Evolutionary conservation across 1,284 basidiomycete species (phyloP).

Genomic region (Pseudomicrostroma phylloplanum): DNA sequence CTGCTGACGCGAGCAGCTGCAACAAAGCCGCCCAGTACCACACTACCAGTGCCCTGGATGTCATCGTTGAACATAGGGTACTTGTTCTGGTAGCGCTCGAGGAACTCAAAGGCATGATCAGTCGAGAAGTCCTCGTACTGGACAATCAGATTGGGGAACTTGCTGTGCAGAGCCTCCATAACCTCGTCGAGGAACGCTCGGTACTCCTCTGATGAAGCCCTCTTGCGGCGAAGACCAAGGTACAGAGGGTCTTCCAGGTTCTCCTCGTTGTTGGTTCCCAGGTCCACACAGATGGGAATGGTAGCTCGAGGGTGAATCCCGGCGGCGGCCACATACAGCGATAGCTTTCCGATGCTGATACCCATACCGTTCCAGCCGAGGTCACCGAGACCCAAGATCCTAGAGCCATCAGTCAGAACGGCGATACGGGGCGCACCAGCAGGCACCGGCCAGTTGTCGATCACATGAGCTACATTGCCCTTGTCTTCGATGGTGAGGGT

Average conservation of each 20-base stretch:
- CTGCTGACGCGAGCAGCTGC: slow-evolving; percentile 76
- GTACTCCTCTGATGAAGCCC: slow-evolving; percentile 49
- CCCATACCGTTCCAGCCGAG: slow-evolving; percentile 67
- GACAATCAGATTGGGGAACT: slow-evolving; percentile 68
- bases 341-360: slow-evolving; percentile 86
- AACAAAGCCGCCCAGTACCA: slow-evolving; percentile 82
- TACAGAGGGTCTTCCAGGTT: slow-evolving; percentile 83
- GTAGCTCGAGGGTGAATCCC: slow-evolving; percentile 79
- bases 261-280: slow-evolving; percentile 75
- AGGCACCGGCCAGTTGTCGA: slow-evolving; percentile 67
- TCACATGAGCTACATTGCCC: slow-evolving; percentile 65
- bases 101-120: slow-evolving; percentile 47
- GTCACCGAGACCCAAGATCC: slow-evolving; percentile 87
- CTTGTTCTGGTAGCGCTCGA: slow-evolving; percentile 45
- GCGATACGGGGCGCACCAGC: slow-evolving; percentile 48
- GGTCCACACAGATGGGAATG: slow-evolving; percentile 67
- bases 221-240: slow-evolving; percentile 61
- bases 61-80: slow-evolving; percentile 39
- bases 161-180: slow-evolving; percentile 61
- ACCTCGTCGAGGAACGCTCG: slow-evolving; percentile 83
- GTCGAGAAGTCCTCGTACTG: slow-evolving; percentile 67
- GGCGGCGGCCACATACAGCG: slow-evolving; percentile 81
- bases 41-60: slow-evolving; percentile 54
- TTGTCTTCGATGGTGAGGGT: slow-evolving; percentile 59
- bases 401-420: slow-evolving; percentile 68